phyloP scores from a whole-genome alignment of 2,329 filamentous ascomycete genomes.

The Penicillium sp. region DNA sequence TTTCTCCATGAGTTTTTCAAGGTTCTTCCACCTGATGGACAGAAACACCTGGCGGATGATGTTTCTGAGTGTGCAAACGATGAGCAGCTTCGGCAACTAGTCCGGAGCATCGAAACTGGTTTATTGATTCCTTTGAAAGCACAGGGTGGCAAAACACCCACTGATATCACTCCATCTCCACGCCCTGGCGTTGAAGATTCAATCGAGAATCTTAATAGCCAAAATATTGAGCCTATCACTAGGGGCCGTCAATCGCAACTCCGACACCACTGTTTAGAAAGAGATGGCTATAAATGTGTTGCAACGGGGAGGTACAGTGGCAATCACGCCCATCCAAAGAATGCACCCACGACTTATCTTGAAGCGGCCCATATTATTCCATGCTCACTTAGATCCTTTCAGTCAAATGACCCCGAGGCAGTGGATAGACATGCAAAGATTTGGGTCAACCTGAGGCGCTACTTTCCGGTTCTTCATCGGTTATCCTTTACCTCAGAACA shows the following conservation, averaged over 20 bases:
- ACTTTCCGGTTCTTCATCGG: constrained; percentile 16
- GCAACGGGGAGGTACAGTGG: constrained; percentile 7
- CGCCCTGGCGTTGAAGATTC: constrained; percentile 17
- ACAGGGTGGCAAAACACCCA: constrained; percentile 15
- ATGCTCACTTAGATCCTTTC: constrained; percentile 16
- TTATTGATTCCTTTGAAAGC: constrained; percentile 22
- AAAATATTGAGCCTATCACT: constrained; percentile 7
- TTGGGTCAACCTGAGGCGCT: constrained; percentile 20
- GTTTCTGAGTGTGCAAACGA: constrained; percentile 14
- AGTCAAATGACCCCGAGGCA: constrained; percentile 5
- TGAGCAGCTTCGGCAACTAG: constrained; percentile 15
- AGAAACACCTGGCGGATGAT: constrained; percentile 17
- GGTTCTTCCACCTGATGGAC: constrained; percentile 12
- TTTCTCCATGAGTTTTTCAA: constrained; percentile 15
- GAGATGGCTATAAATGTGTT: constrained; percentile 22
- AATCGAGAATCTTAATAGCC: constrained; percentile 16
- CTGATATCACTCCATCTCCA: constrained; percentile 16
- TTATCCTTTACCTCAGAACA: constrained; percentile 16
- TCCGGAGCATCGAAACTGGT: constrained; percentile 14
- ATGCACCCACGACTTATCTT: constrained; percentile 11
- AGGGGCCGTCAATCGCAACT: constrained; percentile 1
- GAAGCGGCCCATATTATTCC: constrained; percentile 21
- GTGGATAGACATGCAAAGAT: constrained; percentile 12
- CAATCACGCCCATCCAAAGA: constrained; percentile 8
- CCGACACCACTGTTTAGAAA: constrained; percentile 14